Evolutionary conservation across 2,329 filamentous ascomycete species (phyloP), one percentile per base, ranked within the genome.

Genomic region (Ambrosiella xylebori): DNA sequence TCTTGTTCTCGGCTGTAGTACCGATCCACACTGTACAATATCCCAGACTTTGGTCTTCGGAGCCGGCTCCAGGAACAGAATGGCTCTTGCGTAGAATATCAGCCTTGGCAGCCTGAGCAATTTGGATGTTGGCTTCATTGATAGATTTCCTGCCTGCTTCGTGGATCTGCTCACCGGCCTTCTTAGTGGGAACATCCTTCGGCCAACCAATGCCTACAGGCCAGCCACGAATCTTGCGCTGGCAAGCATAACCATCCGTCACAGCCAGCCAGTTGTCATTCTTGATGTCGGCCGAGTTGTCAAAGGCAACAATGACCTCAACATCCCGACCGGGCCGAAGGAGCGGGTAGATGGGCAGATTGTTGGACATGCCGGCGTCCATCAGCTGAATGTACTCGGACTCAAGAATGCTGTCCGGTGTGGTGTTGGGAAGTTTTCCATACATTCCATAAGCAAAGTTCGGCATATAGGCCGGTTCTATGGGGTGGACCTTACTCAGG

Each of bases 361-460:
- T 98, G 68, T 98, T 97, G 63, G 87, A 94, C 93, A 98, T 98
- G 55, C 93, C 93, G 1, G 93, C 90, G 68, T 98, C 93, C 90
- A 96, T 97, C 13, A 91, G 76, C 63, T 87, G 84, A 15, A 91
- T 76, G 67, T 95, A 85, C 50, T 83, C 76, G 12, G 76, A 77
- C 15, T 80, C 74, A 64, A 86, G 82, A 44, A 95, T 80, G 59
- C 81, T 88, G 38, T 84, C 79, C 0, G 93, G 89, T n/a, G 85
- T 85, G 0, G 87, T 86, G 0, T 79, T 70, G 0, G 88, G 85
- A 6, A 98, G 74, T 61, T 80, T 76, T 11, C 80, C 82, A 64
- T 85, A 77, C 82, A 98, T 86, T 7, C 86, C 86, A 61, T 88
- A 81, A 0, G 84, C 84, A 66, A 85, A 97, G 68, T 98, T 98